These are phyloP conservation scores for Apophysomyces trapeziformis DNA, from an alignment of 371 early-diverging fungal species.

Conservation along the genomic window DNA sequence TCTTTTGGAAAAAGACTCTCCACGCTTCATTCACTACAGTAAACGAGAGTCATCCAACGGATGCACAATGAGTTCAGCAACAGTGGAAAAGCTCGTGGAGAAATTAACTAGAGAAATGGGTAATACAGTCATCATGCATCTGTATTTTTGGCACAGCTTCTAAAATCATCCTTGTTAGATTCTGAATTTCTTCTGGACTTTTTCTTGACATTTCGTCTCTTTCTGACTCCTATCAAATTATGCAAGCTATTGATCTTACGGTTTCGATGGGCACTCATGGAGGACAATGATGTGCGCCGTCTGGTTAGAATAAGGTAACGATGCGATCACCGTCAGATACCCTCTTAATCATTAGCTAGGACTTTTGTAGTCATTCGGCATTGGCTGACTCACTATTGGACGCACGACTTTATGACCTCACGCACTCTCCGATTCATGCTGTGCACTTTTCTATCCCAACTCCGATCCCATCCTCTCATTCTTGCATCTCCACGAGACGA, in stretches of 20 bases:
- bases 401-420: slow-evolving; percentile 46
- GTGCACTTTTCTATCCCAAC: slow-evolving; percentile 47
- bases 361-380: slow-evolving; percentile 57
- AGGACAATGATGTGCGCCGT: slow-evolving; percentile 42
- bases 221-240: slow-evolving; percentile 45
- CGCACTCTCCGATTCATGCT: slow-evolving; percentile 51
- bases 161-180: slow-evolving; percentile 24
- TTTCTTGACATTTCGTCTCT: slow-evolving; percentile 55
- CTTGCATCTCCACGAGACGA: slow-evolving; percentile 46
- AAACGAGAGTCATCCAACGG: slow-evolving; percentile 29
- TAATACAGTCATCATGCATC: slow-evolving; percentile 23
- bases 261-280: slow-evolving; percentile 55
- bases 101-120: slow-evolving; percentile 64
- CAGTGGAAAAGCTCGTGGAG: slow-evolving; percentile 63
- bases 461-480: slow-evolving; percentile 46
- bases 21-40: slow-evolving; percentile 42
- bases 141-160: slow-evolving; percentile 2
- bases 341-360: slow-evolving; percentile 20
- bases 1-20: slow-evolving; percentile 26
- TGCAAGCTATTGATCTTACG: slow-evolving; percentile 51
- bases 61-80: slow-evolving; percentile 43
- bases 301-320: slow-evolving; percentile 52
- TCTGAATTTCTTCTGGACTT: slow-evolving; percentile 51
- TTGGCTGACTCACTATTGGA: slow-evolving; percentile 56
- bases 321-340: neutral